Conservation (phyloP, 805 yeast species). For the Teunomyces lycoperdinae region DNA sequence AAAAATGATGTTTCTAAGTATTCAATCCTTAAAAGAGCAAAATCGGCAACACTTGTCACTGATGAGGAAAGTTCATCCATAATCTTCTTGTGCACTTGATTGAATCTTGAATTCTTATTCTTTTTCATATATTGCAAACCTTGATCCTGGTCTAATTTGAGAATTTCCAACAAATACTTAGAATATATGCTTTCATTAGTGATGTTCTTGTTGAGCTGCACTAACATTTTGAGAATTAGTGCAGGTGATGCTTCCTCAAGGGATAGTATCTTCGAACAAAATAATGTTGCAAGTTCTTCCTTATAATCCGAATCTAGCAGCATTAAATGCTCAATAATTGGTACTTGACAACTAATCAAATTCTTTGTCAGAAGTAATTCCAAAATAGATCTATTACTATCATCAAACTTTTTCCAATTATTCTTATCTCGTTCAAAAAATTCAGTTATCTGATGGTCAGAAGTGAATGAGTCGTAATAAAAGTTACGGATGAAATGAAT, state of each 20-base stretch:
- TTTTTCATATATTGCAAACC: conserved; percentile 32
- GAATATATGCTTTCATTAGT: conserved; percentile 25
- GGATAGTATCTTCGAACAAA: not conserved
- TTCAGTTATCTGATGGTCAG: not conserved
- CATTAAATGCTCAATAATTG: not conserved
- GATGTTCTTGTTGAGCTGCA: conserved; percentile 14
- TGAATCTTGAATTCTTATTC: conserved; percentile 23
- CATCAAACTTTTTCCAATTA: conserved; percentile 8
- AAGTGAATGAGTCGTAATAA: not conserved
- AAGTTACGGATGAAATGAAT: not conserved
- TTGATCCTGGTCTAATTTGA: conserved; percentile 24
- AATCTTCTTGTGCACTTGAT: conserved; percentile 27
- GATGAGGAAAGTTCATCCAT: conserved; percentile 27
- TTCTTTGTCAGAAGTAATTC: conserved; percentile 1
- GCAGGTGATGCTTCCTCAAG: not conserved
- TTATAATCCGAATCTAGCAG: not conserved
- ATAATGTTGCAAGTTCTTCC: not conserved
- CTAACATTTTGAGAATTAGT: conserved; percentile 1
- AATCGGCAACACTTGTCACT: conserved; percentile 17
- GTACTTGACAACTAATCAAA: not conserved
- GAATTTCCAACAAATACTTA: conserved; percentile 28
- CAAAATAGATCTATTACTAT: conserved; percentile 6
- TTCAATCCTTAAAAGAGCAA: conserved; percentile 32
- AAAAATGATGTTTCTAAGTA: conserved; percentile 29
- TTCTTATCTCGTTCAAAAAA: conserved; percentile 6